phyloP scores from a whole-genome alignment of 257 asterid species.

The Leonotis leonurus region DNA sequence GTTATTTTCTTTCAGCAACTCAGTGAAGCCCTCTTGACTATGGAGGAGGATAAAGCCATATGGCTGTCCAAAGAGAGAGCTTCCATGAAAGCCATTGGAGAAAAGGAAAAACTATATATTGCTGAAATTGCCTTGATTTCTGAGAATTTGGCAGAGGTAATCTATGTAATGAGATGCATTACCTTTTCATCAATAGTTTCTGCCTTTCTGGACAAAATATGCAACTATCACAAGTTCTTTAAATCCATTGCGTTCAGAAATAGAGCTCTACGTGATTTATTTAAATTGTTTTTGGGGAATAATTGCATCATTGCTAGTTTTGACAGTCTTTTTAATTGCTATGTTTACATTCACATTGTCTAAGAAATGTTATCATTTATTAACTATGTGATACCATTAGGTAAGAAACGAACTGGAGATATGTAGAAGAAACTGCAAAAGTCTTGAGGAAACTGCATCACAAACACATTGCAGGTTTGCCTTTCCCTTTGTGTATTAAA shows the following conservation, averaged over 20 bases:
- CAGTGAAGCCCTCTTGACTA: slow-evolving; percentile 75
- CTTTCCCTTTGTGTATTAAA: too few species aligned
- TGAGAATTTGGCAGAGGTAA: slow-evolving; percentile 58
- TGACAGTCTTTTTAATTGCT: not conserved
- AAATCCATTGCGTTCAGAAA: not conserved
- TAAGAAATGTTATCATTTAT: slow-evolving; percentile 6
- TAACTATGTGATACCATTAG: slow-evolving; percentile 29
- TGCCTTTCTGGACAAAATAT: too few species aligned
- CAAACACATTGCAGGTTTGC: too few species aligned
- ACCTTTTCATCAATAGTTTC: too few species aligned
- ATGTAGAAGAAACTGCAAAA: slow-evolving; percentile 42
- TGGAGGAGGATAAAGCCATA: slow-evolving; percentile 94
- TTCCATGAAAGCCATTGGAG: slow-evolving; percentile 58
- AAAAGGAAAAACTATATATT: slow-evolving; percentile 36
- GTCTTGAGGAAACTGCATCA: slow-evolving; percentile 23
- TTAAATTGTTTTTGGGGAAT: not conserved
- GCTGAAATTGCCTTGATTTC: slow-evolving; percentile 48
- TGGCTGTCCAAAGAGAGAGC: slow-evolving; percentile 90
- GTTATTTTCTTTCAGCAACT: slow-evolving; percentile 71
- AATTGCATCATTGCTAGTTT: not conserved
- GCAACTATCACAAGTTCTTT: not conserved
- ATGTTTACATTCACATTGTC: slow-evolving; percentile 5
- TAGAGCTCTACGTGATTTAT: not conserved
- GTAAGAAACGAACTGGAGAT: slow-evolving; percentile 48
- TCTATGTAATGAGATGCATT: slow-evolving; percentile 6